Conservation (phyloP, 768 basidiomycete genomes). For the Suillus lakei region DNA sequence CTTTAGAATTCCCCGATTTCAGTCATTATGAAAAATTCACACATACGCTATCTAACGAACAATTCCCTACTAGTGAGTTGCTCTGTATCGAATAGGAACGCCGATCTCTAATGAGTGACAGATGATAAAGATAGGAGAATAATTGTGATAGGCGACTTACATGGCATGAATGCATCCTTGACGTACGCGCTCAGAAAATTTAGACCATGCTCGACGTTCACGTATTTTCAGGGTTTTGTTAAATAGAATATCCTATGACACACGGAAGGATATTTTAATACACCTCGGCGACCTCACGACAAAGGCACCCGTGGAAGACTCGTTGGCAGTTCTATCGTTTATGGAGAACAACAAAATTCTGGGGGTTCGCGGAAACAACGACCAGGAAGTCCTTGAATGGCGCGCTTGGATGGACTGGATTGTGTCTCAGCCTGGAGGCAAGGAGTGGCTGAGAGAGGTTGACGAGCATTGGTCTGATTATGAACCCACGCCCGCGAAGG, state of each 20-base stretch:
- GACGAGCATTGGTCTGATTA: conserved; percentile 45
- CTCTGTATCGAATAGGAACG: neutral
- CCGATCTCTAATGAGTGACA: conserved; percentile 26
- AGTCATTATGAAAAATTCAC: conserved; percentile 47
- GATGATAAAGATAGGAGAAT: conserved; percentile 59
- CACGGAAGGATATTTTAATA: conserved; percentile 67
- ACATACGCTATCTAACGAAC: conserved; percentile 45
- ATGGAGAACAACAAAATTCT: conserved; percentile 66
- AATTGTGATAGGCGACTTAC: conserved; percentile 86
- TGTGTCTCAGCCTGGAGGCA: conserved; percentile 41
- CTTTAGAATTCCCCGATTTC: conserved; percentile 58
- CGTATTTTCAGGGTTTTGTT: conserved; percentile 59
- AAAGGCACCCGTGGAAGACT: conserved; percentile 66
- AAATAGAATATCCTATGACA: conserved; percentile 60
- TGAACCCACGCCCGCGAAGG: conserved; percentile 27
- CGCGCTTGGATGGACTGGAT: conserved; percentile 87
- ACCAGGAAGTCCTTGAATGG: conserved; percentile 93
- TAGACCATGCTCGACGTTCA: conserved; percentile 9
- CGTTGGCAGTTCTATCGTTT: conserved; percentile 65
- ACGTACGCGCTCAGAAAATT: conserved; percentile 49
- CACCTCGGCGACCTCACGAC: conserved; percentile 85
- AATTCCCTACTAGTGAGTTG: conserved; percentile 60
- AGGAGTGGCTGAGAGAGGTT: conserved; percentile 59
- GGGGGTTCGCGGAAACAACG: conserved; percentile 94
- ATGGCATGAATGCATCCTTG: conserved; percentile 76